A percentile compares a stretch with the other conserved stretches of the same genome.
These are phyloP conservation scores for Mariannaea sp. DNA, from an alignment of 2,329 filamentous ascomycete genomes.

Conservation along the genomic window DNA sequence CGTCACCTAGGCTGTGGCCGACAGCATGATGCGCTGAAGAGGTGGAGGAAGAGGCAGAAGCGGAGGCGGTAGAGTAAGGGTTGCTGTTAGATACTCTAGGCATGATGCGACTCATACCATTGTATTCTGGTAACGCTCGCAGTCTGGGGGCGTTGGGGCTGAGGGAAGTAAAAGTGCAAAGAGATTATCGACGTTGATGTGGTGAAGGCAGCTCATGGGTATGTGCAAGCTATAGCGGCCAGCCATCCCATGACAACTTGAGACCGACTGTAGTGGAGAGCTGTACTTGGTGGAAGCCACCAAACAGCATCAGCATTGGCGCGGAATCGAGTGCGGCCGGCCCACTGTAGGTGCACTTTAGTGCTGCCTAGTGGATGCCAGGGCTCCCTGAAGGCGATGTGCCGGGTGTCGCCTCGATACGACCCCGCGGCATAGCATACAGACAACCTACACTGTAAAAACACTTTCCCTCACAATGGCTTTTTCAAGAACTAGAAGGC, in stretches of 20 bases:
- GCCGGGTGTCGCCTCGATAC: no score
- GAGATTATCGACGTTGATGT: background rate
- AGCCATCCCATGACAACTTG: background rate
- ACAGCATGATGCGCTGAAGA: constrained; percentile 35
- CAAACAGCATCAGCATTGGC: no score
- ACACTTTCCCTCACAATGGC: no score
- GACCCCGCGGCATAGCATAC: no score
- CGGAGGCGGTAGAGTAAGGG: constrained; percentile 44
- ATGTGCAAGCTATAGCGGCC: background rate
- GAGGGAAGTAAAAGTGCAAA: background rate
- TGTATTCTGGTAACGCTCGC: constrained; percentile 32
- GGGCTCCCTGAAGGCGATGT: no score
- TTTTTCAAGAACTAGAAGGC: no score
- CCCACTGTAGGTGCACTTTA: no score
- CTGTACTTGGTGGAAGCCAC: no score
- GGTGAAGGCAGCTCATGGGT: background rate
- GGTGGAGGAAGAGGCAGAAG: constrained; percentile 32
- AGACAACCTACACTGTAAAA: no score
- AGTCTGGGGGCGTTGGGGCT: constrained; percentile 20
- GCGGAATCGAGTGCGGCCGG: no score
- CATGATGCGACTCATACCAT: constrained; percentile 50
- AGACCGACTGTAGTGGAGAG: background rate
- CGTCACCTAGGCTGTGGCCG: constrained; percentile 40
- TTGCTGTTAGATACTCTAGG: constrained; percentile 45
- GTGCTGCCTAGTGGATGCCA: no score